Conservation (phyloP, 2,329 filamentous ascomycete genomes). For the Sarocladium kiliense region DNA sequence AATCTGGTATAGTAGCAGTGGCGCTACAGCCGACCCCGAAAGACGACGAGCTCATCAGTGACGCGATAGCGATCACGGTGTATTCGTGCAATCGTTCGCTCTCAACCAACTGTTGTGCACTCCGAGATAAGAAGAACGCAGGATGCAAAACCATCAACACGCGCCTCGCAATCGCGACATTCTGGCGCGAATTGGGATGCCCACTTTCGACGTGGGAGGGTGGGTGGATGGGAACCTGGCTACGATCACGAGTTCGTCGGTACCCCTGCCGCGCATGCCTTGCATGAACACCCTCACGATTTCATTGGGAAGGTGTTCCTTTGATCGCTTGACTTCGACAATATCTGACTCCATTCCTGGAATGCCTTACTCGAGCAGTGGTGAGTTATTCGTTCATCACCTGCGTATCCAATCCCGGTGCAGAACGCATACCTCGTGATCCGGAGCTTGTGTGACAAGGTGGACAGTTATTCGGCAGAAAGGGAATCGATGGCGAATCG, state of each 20-base stretch:
- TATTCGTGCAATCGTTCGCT: too few relatives aligned
- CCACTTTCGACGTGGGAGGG: background rate
- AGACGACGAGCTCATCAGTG: too few relatives aligned
- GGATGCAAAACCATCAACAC: background rate
- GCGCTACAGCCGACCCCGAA: too few relatives aligned
- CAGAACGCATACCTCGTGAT: background rate
- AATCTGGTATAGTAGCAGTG: too few relatives aligned
- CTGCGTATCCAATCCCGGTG: background rate
- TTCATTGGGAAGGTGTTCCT: conserved; percentile 7
- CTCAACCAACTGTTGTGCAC: too few relatives aligned
- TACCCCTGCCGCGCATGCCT: conserved; percentile 6
- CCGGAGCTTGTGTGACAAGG: background rate
- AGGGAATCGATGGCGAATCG: background rate
- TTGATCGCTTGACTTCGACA: background rate
- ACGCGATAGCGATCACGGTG: too few relatives aligned
- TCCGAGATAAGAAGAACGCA: background rate
- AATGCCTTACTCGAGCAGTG: background rate
- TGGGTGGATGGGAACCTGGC: conserved; percentile 8
- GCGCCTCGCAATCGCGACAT: background rate
- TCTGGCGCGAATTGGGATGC: background rate
- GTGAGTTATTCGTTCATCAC: background rate
- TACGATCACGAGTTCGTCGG: conserved; percentile 8
- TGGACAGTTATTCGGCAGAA: background rate
- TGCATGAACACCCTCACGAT: conserved; percentile 7
- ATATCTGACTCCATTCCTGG: background rate